A percentile compares a stretch with the other conserved stretches of the same genome.
phyloP scores from a whole-genome alignment of 139 green algal genomes.

The Micractinium sp. region DNA sequence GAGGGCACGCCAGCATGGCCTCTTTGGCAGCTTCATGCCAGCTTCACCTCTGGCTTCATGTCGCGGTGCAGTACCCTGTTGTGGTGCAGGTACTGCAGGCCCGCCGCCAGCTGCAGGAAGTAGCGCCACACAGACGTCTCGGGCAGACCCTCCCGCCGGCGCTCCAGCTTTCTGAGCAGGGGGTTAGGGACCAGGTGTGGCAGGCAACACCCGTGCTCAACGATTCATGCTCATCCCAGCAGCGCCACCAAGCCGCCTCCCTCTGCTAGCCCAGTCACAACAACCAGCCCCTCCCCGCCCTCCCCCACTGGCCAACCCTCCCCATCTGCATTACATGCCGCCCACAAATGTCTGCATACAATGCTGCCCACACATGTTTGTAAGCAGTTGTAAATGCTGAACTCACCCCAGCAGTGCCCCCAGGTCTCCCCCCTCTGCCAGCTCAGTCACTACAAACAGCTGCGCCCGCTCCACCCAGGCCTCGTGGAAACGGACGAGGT shows the following conservation, averaged over 20 bases:
- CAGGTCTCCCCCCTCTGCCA: neutral
- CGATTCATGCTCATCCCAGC: neutral
- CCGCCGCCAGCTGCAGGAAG: slow-evolving; percentile 65
- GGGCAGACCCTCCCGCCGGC: slow-evolving; percentile 66
- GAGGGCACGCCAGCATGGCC: too few relatives aligned
- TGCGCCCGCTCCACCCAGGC: slow-evolving; percentile 17
- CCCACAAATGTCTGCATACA: too few relatives aligned
- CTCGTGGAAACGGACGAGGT: slow-evolving; percentile 22
- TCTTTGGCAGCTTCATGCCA: too few relatives aligned
- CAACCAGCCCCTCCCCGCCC: slow-evolving; percentile 12
- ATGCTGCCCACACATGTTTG: too few relatives aligned
- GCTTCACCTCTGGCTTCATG: slow-evolving; percentile 66
- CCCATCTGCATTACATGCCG: neutral
- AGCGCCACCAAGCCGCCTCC: slow-evolving; percentile 13
- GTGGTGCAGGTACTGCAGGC: slow-evolving; percentile 71
- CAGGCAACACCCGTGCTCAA: too few relatives aligned
- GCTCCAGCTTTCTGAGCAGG: slow-evolving; percentile 55
- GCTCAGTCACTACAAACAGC: slow-evolving; percentile 21
- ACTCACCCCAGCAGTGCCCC: slow-evolving; percentile 17
- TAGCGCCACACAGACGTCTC: slow-evolving; percentile 86
- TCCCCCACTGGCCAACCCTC: neutral
- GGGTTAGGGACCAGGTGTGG: neutral
- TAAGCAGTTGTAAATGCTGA: too few relatives aligned
- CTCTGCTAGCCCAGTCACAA: neutral
- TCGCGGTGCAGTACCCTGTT: slow-evolving; percentile 82